These are phyloP conservation scores for Colletotrichum neosansevieriae DNA, from an alignment of 2,329 filamentous ascomycete genomes.

Conservation along the genomic window DNA sequence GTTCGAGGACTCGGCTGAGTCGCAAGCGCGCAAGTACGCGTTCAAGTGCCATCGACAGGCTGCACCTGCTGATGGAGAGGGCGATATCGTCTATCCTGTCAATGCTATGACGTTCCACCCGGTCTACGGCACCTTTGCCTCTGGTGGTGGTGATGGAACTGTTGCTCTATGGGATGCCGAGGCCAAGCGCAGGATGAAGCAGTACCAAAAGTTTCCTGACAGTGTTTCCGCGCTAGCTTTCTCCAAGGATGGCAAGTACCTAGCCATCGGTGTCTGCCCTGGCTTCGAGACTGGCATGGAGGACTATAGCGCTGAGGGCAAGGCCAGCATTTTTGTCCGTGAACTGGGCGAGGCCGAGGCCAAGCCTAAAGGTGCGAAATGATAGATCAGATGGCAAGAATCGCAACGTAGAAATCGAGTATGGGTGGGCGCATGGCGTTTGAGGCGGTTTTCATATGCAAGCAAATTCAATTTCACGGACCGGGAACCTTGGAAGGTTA, in stretches of 20 bases:
- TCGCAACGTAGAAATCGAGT: constrained; percentile 40
- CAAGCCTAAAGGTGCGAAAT: constrained; percentile 84
- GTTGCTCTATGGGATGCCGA: constrained; percentile 95
- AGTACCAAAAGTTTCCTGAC: constrained; percentile 86
- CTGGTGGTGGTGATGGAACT: constrained; percentile 88
- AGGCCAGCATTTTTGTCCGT: constrained; percentile 82
- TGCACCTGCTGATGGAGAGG: constrained; percentile 70
- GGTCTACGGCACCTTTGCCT: constrained; percentile 85
- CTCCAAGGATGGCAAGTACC: constrained; percentile 78
- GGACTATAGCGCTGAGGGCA: constrained; percentile 78
- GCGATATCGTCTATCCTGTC: constrained; percentile 90
- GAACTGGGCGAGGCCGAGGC: constrained; percentile 90
- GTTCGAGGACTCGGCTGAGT: constrained; percentile 91
- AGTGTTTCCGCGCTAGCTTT: constrained; percentile 84
- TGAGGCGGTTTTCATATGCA: constrained; percentile 43
- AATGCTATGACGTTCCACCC: constrained; percentile 92
- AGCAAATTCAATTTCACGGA: constrained; percentile 47
- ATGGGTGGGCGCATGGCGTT: constrained; percentile 41
- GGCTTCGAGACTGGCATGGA: constrained; percentile 91
- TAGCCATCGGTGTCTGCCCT: constrained; percentile 85
- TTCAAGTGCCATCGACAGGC: constrained; percentile 97
- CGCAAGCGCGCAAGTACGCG: constrained; percentile 93
- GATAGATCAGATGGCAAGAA: constrained; percentile 39
- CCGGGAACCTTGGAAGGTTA: constrained; percentile 27
- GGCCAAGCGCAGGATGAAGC: constrained; percentile 88